A percentile compares a stretch with the other conserved stretches of the same genome.
Conservation (phyloP, 2,329 filamentous ascomycete genomes). For the Fusarium hostae region DNA sequence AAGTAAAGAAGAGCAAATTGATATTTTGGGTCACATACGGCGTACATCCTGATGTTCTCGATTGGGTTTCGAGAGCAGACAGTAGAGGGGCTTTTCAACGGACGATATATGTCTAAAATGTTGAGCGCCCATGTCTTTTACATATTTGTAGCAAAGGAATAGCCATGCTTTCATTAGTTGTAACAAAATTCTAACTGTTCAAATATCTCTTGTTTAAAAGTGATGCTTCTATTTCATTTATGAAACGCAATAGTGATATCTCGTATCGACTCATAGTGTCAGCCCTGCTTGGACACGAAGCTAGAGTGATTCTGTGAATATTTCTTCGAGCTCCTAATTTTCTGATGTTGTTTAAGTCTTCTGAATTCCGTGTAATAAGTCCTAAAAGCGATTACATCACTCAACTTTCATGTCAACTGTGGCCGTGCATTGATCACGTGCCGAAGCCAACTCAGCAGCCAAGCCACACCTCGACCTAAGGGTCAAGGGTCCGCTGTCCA, state of each 20-base stretch:
- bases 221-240: background rate
- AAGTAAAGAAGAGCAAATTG: constrained; percentile 35
- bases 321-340: background rate
- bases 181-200: constrained; percentile 44
- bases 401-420: background rate
- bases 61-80: constrained; percentile 40
- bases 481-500: constrained; percentile 34
- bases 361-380: background rate
- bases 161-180: constrained; percentile 46
- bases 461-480: constrained; percentile 20
- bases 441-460: constrained; percentile 22
- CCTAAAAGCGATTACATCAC: background rate
- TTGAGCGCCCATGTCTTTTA: constrained; percentile 39
- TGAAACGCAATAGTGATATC: background rate
- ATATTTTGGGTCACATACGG: constrained; percentile 40
- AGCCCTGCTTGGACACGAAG: background rate
- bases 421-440: constrained; percentile 42
- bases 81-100: constrained; percentile 39
- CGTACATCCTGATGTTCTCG: constrained; percentile 46
- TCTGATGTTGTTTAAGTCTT: background rate
- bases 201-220: constrained; percentile 1
- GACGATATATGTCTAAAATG: constrained; percentile 32
- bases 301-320: background rate
- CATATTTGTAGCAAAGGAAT: constrained; percentile 40
- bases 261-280: background rate